Evolutionary conservation across 1,284 basidiomycete species (phyloP), one percentile per base, ranked within the genome.

Genomic region (Crocinoboletus sp.): DNA sequence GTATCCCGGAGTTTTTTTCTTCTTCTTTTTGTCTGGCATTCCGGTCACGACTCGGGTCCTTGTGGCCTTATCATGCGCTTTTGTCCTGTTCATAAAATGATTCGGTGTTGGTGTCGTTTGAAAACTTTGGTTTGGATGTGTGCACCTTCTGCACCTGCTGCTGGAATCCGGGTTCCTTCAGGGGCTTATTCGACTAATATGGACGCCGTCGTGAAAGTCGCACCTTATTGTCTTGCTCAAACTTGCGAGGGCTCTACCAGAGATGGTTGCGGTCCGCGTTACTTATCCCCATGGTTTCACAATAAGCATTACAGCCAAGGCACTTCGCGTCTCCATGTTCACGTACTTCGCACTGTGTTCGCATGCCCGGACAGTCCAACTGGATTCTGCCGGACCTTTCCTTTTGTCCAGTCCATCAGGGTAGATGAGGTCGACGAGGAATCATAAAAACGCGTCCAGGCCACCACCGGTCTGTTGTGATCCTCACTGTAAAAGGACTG

Each of bases 271-370:
- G 3, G 35, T 20, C 13, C 35, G 43, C 33, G 40, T n/a, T 45
- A 24, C 48, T 32, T 37, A 51, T 60, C 49, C 16, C 59, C 56
- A 60, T 60, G 58, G 59, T 57, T 49, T 52, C 61, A 60, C 58
- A 60, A 60, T 60, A 64, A 43, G 29, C 46, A 36, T 16, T 46
- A 50, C 46, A 41, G 45, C 38, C 47, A 25, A 29, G 28, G 20
- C 39, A 33, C 38, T 53, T 51, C 48, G 41, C 36, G 45, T 59
- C 42, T 47, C 56, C 41, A 56, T 24, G 43, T 38, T 60, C 51
- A 42, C 59, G 50, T 59, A 55, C 49, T 44, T 49, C 38, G 27
- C 27, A 16, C 44, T 13, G 19, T 28, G 24, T 23, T 29, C 30
- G 45, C 38, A 38, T 36, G 30, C 32, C 27, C 16, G 9, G 20